phyloP scores from a whole-genome alignment of 108 stramenopile species.

The Nitzschia sp. region DNA sequence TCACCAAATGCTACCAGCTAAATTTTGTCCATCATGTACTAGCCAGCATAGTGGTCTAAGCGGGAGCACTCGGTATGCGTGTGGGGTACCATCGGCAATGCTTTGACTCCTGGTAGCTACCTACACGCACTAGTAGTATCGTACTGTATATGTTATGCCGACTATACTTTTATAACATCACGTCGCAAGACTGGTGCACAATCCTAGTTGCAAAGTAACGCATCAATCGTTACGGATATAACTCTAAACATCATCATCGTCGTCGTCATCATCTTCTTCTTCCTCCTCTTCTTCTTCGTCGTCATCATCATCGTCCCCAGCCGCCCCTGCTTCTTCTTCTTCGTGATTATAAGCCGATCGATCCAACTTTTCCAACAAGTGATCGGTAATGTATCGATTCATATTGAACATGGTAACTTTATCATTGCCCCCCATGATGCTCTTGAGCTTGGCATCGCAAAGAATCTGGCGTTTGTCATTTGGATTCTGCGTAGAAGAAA shows the following conservation, averaged over 20 bases:
- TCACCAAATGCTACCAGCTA: too few species aligned
- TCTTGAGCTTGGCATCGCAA: conserved; percentile 74
- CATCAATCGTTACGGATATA: too few species aligned
- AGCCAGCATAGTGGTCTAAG: too few species aligned
- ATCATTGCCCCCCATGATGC: conserved; percentile 72
- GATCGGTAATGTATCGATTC: conserved; percentile 77
- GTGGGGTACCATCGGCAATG: too few species aligned
- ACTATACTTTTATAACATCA: too few species aligned
- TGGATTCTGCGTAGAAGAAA: conserved; percentile 57
- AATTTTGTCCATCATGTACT: too few species aligned
- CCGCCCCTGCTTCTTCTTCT: conserved; percentile 28
- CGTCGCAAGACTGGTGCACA: too few species aligned
- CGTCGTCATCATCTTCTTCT: conserved; percentile 11
- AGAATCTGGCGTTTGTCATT: conserved; percentile 85
- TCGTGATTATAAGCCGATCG: conserved; percentile 44
- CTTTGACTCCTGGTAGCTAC: too few species aligned
- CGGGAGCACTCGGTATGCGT: too few species aligned
- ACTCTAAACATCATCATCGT: conserved; percentile 14
- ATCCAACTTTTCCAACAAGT: conserved; percentile 82
- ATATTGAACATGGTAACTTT: conserved; percentile 90
- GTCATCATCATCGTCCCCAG: conserved; percentile 40
- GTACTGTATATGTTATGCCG: too few species aligned
- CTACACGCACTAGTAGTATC: too few species aligned
- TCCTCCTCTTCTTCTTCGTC: conserved; percentile 13
- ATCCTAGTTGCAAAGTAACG: too few species aligned